Evolutionary conservation across 768 basidiomycete genomes (phyloP).

Genomic region (Russula lepida): DNA sequence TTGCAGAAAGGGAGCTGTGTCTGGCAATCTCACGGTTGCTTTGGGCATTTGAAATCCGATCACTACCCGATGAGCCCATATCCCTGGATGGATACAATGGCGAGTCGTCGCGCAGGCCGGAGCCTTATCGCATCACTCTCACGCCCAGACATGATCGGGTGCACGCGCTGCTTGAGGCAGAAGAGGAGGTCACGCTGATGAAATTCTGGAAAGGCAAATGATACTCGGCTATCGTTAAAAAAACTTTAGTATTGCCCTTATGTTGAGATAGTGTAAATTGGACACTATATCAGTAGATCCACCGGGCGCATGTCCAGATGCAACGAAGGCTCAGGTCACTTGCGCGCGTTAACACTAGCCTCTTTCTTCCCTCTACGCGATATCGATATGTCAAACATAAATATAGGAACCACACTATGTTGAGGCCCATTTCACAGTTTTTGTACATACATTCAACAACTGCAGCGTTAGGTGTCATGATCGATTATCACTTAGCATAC

Average conservation of each 20-base stretch:
- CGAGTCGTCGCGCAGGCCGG: constrained; percentile 37
- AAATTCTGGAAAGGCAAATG: constrained; percentile 5
- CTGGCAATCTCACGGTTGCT: constrained; percentile 39
- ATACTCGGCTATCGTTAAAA: background rate
- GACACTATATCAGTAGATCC: too few relatives aligned
- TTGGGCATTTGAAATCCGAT: constrained; percentile 39
- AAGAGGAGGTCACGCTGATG: constrained; percentile 13
- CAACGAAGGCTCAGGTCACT: too few relatives aligned
- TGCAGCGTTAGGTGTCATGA: background rate
- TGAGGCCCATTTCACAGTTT: too few relatives aligned
- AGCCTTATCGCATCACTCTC: constrained; percentile 33
- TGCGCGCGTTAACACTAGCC: too few relatives aligned
- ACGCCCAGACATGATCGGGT: constrained; percentile 22
- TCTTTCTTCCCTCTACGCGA: too few relatives aligned
- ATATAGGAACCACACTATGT: too few relatives aligned
- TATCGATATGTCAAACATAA: too few relatives aligned
- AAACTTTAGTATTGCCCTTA: too few relatives aligned
- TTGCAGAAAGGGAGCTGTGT: constrained; percentile 40
- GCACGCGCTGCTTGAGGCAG: constrained; percentile 6
- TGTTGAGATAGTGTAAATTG: too few relatives aligned
- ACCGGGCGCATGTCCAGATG: too few relatives aligned
- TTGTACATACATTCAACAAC: too few relatives aligned
- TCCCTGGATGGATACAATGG: constrained; percentile 40
- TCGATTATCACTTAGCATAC: background rate
- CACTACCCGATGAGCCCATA: constrained; percentile 36